Evolutionary conservation across 2,329 filamentous ascomycete genomes (phyloP).

Genomic region (Fusarium anguioides): DNA sequence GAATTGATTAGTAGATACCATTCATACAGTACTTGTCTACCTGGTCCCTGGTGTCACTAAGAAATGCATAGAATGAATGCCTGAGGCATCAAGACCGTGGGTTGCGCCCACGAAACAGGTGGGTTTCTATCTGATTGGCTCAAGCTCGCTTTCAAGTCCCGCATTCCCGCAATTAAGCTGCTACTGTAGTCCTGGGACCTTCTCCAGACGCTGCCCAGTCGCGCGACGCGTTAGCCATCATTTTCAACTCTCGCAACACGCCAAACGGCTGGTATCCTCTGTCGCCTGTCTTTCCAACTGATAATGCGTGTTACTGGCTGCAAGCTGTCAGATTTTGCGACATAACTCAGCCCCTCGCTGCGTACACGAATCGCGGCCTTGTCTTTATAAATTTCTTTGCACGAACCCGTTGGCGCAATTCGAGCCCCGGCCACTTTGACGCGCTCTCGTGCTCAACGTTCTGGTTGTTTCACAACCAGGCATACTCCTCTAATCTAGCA

Average conservation of each 20-base stretch:
- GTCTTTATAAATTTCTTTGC: conserved; percentile 12
- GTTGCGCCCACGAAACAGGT: no score
- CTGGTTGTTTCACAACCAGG: conserved; percentile 38
- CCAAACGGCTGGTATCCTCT: conserved; percentile 8
- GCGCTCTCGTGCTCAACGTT: conserved; percentile 32
- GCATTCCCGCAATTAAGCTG: conserved; percentile 8
- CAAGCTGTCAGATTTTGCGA: conserved; percentile 5
- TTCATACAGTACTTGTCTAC: background rate
- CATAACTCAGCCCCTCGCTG: conserved; percentile 12
- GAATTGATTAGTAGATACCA: background rate
- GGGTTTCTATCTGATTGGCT: background rate
- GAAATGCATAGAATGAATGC: no score
- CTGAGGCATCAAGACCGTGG: conserved; percentile 3
- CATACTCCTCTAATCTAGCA: conserved; percentile 30
- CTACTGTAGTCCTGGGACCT: conserved; percentile 11
- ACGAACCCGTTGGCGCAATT: conserved; percentile 37
- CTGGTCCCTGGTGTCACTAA: no score
- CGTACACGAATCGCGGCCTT: conserved; percentile 1
- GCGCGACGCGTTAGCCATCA: conserved; percentile 44
- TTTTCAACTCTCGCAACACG: conserved; percentile 35
- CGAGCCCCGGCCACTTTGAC: conserved; percentile 37
- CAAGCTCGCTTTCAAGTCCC: background rate
- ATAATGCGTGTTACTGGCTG: conserved; percentile 24
- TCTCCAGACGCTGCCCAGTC: conserved; percentile 23
- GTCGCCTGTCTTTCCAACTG: conserved; percentile 5